A percentile compares a stretch with the other conserved stretches of the same genome.
phyloP scores from a whole-genome alignment of 2,329 filamentous ascomycete genomes.

The Penicillium oxalicum region DNA sequence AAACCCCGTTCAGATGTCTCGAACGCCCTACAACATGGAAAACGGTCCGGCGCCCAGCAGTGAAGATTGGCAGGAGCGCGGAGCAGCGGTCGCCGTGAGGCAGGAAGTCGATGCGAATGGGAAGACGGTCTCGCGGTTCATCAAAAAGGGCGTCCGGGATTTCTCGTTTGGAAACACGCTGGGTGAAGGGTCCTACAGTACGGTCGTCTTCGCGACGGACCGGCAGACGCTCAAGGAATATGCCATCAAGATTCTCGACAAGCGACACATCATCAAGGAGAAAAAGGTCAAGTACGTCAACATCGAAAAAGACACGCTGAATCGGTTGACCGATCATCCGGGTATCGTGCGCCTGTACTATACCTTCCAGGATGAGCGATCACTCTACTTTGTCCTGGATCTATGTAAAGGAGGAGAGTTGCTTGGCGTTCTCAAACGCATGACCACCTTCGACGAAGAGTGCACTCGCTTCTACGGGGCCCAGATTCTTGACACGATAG shows the following conservation, averaged over 20 bases:
- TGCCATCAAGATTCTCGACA: slow-evolving; percentile 96
- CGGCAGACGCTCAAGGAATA: slow-evolving; percentile 93
- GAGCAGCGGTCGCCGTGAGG: slow-evolving; percentile 76
- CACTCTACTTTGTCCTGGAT: slow-evolving; percentile 93
- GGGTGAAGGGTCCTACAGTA: slow-evolving; percentile 96
- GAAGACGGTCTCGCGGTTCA: slow-evolving; percentile 69
- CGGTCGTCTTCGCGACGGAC: slow-evolving; percentile 86
- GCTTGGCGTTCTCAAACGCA: slow-evolving; percentile 86
- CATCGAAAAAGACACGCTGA: slow-evolving; percentile 97
- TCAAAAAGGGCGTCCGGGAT: slow-evolving; percentile 96
- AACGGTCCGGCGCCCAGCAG: slow-evolving; percentile 59
- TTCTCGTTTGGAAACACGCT: slow-evolving; percentile 88
- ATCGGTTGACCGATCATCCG: slow-evolving; percentile 90
- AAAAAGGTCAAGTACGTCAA: slow-evolving; percentile 99
- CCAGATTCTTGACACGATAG: slow-evolving; percentile 91
- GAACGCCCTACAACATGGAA: slow-evolving; percentile 50
- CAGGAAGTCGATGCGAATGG: slow-evolving; percentile 82
- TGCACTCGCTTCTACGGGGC: slow-evolving; percentile 92
- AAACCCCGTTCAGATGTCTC: slow-evolving; percentile 31
- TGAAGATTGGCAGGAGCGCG: slow-evolving; percentile 93
- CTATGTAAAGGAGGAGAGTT: slow-evolving; percentile 88
- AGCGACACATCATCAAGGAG: slow-evolving; percentile 98
- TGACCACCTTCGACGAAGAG: slow-evolving; percentile 89
- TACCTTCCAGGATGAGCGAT: slow-evolving; percentile 95
- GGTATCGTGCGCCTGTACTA: slow-evolving; percentile 96